phyloP scores from a whole-genome alignment of 495 filamentous ascomycete species.

The Trichoderma asperelloides region DNA sequence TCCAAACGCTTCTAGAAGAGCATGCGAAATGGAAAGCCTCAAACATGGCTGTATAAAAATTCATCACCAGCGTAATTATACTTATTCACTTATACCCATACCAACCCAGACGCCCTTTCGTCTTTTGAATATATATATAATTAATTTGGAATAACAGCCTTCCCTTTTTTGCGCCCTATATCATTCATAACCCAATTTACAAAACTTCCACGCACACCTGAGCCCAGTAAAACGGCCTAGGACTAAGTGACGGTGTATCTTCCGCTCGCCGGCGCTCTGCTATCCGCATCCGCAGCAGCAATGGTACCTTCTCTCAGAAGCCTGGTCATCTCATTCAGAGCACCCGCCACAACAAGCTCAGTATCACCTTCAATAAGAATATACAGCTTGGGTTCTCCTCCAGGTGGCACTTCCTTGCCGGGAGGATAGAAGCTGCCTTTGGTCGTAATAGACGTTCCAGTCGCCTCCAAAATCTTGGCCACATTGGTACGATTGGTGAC shows the following conservation, averaged over 20 bases:
- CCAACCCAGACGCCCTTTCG: not conserved
- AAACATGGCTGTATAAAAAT: not conserved
- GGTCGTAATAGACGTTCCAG: slow-evolving; percentile 92
- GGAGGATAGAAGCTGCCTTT: slow-evolving; percentile 84
- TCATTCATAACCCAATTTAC: not conserved
- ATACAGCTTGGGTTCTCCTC: slow-evolving; percentile 81
- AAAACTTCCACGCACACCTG: not conserved
- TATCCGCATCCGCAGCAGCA: slow-evolving; percentile 78
- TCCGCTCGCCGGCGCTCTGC: slow-evolving; percentile 68
- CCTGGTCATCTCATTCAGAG: slow-evolving; percentile 83
- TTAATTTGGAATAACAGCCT: not conserved
- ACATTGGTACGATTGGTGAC: slow-evolving; percentile 99
- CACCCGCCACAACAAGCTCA: slow-evolving; percentile 80
- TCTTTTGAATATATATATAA: not conserved
- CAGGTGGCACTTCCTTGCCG: slow-evolving; percentile 68
- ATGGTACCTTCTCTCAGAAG: slow-evolving; percentile 87
- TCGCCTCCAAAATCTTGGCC: slow-evolving; percentile 92
- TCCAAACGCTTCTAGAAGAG: not conserved
- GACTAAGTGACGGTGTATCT: slow-evolving; percentile 78
- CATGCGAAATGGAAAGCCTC: not conserved
- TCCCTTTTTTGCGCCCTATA: not conserved
- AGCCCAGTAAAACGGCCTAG: not conserved
- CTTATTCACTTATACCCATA: not conserved
- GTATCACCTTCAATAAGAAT: slow-evolving; percentile 97
- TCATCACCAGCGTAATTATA: not conserved